Conservation (phyloP, 1,139 yeast genomes). For the Blastobotrys capitulatus region DNA sequence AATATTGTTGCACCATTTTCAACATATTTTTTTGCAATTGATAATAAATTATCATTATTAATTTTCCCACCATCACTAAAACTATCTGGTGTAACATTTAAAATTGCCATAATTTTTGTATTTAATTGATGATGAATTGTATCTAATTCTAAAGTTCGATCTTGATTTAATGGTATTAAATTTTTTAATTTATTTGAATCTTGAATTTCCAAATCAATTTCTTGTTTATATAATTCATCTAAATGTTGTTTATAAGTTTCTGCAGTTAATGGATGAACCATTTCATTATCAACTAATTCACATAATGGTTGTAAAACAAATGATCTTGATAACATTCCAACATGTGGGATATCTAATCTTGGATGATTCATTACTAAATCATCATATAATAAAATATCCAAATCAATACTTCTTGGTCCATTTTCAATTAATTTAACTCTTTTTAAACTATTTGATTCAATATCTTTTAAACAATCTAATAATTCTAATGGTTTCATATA, state of each 20-base stretch:
- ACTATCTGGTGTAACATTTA: constrained; percentile 91
- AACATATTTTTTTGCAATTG: constrained; percentile 42
- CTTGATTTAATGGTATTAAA: constrained; percentile 29
- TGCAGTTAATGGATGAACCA: constrained; percentile 74
- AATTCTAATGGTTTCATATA: constrained; percentile 57
- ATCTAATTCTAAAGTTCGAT: constrained; percentile 23
- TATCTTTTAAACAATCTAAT: constrained; percentile 55
- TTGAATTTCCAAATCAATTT: constrained; percentile 22
- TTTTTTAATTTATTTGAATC: constrained; percentile 28
- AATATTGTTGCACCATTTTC: constrained; percentile 59
- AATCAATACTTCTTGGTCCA: constrained; percentile 87
- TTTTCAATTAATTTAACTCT: constrained; percentile 76
- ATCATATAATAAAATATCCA: constrained; percentile 78
- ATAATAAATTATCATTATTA: constrained; percentile 39
- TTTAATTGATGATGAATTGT: constrained; percentile 21
- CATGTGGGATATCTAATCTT: constrained; percentile 74
- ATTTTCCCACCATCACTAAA: constrained; percentile 82
- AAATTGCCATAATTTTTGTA: constrained; percentile 67
- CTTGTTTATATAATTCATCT: constrained; percentile 45
- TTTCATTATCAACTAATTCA: constrained; percentile 64
- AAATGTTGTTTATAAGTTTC: constrained; percentile 70
- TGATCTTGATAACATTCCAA: constrained; percentile 78
- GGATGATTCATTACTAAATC: constrained; percentile 48
- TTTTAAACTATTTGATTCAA: constrained; percentile 68
- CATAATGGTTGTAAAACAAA: constrained; percentile 87